Conservation (phyloP, 2,329 filamentous ascomycete species). For the Cladosporium oxysporum region DNA sequence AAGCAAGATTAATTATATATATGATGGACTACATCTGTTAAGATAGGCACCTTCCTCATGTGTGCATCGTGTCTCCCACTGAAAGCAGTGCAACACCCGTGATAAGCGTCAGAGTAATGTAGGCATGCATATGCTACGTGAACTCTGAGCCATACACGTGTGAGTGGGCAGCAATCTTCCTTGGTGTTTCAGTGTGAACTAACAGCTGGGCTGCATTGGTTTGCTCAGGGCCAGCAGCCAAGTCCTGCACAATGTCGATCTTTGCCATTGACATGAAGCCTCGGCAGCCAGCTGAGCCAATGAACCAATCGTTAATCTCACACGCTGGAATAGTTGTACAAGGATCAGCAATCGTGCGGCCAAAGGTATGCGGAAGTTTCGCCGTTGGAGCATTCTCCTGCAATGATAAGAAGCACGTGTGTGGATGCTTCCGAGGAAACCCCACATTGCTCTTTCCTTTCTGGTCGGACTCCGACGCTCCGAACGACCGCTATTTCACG, state of each 20-base stretch:
- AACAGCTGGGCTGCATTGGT: constrained; percentile 14
- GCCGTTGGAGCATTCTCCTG: constrained; percentile 5
- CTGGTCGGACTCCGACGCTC: background rate
- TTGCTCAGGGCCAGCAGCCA: constrained; percentile 8
- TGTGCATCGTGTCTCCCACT: background rate
- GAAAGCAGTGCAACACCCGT: background rate
- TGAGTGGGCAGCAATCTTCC: constrained; percentile 9
- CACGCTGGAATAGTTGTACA: constrained; percentile 2
- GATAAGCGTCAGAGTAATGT: background rate
- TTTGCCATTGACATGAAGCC: background rate
- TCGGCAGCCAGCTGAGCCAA: constrained; percentile 11
- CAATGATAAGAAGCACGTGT: constrained; percentile 15
- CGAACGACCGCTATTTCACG: background rate
- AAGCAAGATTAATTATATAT: background rate
- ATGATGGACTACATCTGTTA: background rate
- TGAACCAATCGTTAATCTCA: background rate
- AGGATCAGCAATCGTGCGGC: constrained; percentile 14
- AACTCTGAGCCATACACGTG: constrained; percentile 16
- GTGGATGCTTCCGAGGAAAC: background rate
- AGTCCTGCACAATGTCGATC: constrained; percentile 12
- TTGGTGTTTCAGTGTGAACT: constrained; percentile 5
- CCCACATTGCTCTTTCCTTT: constrained; percentile 1
- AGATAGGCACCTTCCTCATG: constrained; percentile 3
- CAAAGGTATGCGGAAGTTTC: constrained; percentile 3
- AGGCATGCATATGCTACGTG: background rate